These are phyloP conservation scores for Coemansia sp. DNA, from an alignment of 192 early-diverging fungal species.

Conservation along the genomic window DNA sequence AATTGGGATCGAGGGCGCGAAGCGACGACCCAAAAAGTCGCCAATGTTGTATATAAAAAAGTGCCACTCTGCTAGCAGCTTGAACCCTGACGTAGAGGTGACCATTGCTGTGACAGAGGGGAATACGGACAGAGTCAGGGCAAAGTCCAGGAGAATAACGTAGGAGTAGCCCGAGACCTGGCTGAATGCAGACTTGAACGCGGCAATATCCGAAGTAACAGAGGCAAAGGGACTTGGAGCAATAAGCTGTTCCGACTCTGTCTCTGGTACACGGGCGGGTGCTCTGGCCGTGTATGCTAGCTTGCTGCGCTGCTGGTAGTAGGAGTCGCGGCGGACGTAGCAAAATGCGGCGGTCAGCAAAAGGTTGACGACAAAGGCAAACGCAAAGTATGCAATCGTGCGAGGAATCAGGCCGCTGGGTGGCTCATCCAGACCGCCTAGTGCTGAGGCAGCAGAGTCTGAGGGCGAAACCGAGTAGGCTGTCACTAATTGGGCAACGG, in stretches of 20 bases:
- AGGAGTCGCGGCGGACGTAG: slow-evolving; percentile 32
- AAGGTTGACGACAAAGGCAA: slow-evolving; percentile 42
- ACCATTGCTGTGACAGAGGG: slow-evolving; percentile 75
- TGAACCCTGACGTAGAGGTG: slow-evolving; percentile 48
- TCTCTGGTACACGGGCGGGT: neutral
- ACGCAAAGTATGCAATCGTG: slow-evolving; percentile 51
- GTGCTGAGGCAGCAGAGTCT: neutral
- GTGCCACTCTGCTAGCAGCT: slow-evolving; percentile 58
- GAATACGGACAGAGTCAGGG: slow-evolving; percentile 70
- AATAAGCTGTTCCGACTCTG: slow-evolving; percentile 33
- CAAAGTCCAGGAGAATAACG: slow-evolving; percentile 61
- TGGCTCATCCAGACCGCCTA: neutral
- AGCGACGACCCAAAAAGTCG: slow-evolving; percentile 68
- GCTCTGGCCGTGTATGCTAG: slow-evolving; percentile 18
- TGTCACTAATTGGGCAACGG: slow-evolving; percentile 64
- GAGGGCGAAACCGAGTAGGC: slow-evolving; percentile 45
- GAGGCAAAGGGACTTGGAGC: slow-evolving; percentile 5
- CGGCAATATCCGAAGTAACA: slow-evolving; percentile 14
- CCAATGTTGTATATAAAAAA: slow-evolving; percentile 73
- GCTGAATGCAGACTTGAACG: slow-evolving; percentile 39
- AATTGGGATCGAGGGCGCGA: slow-evolving; percentile 41
- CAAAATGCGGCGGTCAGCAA: slow-evolving; percentile 34
- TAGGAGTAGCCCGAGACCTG: slow-evolving; percentile 56
- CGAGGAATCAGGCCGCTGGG: slow-evolving; percentile 26
- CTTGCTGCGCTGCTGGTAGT: slow-evolving; percentile 46